Conservation (phyloP, 164 flowering plant species). For the Paratinospora sagittata region DNA sequence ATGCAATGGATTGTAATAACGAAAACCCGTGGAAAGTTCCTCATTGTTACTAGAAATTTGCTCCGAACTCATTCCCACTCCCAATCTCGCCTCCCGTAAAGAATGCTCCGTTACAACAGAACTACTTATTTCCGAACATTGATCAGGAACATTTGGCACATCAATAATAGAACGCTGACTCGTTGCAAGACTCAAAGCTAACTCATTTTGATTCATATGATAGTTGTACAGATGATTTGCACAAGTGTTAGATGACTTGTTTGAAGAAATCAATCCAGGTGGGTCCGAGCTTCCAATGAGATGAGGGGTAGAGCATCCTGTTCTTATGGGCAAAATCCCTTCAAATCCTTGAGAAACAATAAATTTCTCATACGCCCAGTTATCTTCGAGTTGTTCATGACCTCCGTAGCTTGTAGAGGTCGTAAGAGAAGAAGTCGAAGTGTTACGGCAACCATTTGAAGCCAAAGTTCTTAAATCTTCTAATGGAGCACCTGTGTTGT, state of each 20-base stretch:
- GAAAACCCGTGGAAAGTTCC: constrained; percentile 33
- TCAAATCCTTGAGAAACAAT: constrained; percentile 16
- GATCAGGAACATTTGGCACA: constrained; percentile 30
- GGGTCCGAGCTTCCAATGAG: constrained; percentile 21
- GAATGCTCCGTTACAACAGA: constrained; percentile 25
- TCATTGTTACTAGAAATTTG: constrained; percentile 35
- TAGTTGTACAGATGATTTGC: constrained; percentile 26
- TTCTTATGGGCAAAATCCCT: constrained; percentile 16
- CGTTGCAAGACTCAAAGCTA: constrained; percentile 64
- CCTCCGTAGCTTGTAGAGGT: constrained; percentile 22
- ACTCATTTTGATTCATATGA: constrained; percentile 40
- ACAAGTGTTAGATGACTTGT: constrained; percentile 13
- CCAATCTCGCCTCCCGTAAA: constrained; percentile 19
- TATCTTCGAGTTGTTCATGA: constrained; percentile 21
- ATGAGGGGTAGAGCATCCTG: constrained; percentile 22
- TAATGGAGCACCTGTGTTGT: constrained; percentile 23
- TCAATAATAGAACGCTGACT: constrained; percentile 30
- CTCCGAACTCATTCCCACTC: constrained; percentile 32
- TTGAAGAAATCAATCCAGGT: constrained; percentile 30
- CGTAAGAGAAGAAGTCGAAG: constrained; percentile 23
- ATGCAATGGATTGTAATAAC: constrained; percentile 24
- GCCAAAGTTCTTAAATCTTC: constrained; percentile 22
- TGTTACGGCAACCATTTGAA: constrained; percentile 22
- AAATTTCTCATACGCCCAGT: constrained; percentile 28
- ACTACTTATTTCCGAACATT: constrained; percentile 43